These are phyloP conservation scores for Rossbeevera mucosa DNA, from an alignment of 768 basidiomycete genomes.

Conservation along the genomic window DNA sequence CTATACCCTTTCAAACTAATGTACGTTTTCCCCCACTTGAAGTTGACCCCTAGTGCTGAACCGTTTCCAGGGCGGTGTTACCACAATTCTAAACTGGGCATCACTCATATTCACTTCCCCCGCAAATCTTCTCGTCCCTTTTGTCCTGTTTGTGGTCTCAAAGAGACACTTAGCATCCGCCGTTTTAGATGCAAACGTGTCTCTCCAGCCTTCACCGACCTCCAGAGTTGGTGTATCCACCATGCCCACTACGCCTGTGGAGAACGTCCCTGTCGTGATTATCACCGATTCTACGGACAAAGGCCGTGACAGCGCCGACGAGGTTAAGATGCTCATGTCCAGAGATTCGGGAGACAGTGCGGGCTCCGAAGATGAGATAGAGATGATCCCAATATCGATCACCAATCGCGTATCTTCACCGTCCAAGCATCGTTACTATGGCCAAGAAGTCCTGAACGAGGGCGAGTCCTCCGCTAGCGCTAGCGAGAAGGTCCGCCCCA, in stretches of 20 bases:
- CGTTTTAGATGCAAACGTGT: slow-evolving; percentile 13
- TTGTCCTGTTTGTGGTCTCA: slow-evolving; percentile 18
- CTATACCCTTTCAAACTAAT: slow-evolving; percentile 25
- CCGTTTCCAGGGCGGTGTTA: neutral
- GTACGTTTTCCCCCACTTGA: slow-evolving; percentile 3
- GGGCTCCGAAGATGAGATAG: neutral
- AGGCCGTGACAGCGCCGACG: neutral
- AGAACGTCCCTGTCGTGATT: slow-evolving; percentile 15
- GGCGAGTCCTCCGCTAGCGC: neutral
- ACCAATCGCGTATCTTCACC: slow-evolving; percentile 18
- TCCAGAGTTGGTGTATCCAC: neutral
- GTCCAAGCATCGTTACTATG: slow-evolving; percentile 19
- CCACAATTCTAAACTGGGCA: slow-evolving; percentile 21
- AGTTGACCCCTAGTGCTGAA: neutral
- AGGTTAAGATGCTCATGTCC: slow-evolving; percentile 8
- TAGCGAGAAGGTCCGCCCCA: neutral
- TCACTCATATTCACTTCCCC: slow-evolving; percentile 23
- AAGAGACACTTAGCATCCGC: slow-evolving; percentile 19
- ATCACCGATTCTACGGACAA: slow-evolving; percentile 15
- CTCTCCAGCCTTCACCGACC: neutral
- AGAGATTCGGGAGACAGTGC: neutral
- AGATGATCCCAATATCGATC: slow-evolving; percentile 13
- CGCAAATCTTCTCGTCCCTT: slow-evolving; percentile 21
- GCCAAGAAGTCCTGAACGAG: slow-evolving; percentile 8
- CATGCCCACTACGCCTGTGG: neutral